Evolutionary conservation across 2,329 filamentous ascomycete genomes (phyloP).

Genomic region (Lecanicillium sp.): DNA sequence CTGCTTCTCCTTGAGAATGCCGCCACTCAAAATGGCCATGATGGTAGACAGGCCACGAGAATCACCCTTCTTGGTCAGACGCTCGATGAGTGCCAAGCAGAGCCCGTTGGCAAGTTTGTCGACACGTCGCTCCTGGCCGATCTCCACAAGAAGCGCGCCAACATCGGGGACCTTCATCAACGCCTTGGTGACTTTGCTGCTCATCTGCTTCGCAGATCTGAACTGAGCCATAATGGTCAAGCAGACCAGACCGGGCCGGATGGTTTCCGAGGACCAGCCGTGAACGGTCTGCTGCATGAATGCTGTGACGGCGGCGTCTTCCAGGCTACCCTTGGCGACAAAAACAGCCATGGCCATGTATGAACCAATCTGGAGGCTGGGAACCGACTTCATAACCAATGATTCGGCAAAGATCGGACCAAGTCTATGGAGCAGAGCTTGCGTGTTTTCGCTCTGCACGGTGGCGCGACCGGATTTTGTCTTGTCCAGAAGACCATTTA

Average conservation of each 20-base stretch:
- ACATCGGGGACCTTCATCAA: slow-evolving; percentile 59
- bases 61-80: slow-evolving; percentile 55
- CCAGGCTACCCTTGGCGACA: slow-evolving; percentile 72
- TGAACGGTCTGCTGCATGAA: slow-evolving; percentile 84
- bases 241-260: slow-evolving; percentile 69
- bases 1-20: slow-evolving; percentile 58
- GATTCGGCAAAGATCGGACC: slow-evolving; percentile 69
- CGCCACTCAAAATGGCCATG: slow-evolving; percentile 53
- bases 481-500: slow-evolving; percentile 75
- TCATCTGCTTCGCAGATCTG: slow-evolving; percentile 63
- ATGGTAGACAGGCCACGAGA: slow-evolving; percentile 52
- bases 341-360: slow-evolving; percentile 89
- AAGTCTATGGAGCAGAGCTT: slow-evolving; percentile 65
- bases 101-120: slow-evolving; percentile 68
- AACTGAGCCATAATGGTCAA: slow-evolving; percentile 77
- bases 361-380: slow-evolving; percentile 76
- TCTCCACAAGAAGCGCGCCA: slow-evolving; percentile 50
- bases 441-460: slow-evolving; percentile 73
- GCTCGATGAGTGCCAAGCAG: slow-evolving; percentile 59
- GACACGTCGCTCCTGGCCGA: slow-evolving; percentile 59
- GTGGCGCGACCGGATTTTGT: slow-evolving; percentile 68
- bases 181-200: slow-evolving; percentile 62
- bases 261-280: slow-evolving; percentile 70
- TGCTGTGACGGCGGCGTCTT: slow-evolving; percentile 72
- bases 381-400: slow-evolving; percentile 65